Evolutionary conservation across 192 early-diverging fungal genomes (phyloP), one percentile per base, ranked within the genome.

Genomic region (Umbelopsis ramanniana): DNA sequence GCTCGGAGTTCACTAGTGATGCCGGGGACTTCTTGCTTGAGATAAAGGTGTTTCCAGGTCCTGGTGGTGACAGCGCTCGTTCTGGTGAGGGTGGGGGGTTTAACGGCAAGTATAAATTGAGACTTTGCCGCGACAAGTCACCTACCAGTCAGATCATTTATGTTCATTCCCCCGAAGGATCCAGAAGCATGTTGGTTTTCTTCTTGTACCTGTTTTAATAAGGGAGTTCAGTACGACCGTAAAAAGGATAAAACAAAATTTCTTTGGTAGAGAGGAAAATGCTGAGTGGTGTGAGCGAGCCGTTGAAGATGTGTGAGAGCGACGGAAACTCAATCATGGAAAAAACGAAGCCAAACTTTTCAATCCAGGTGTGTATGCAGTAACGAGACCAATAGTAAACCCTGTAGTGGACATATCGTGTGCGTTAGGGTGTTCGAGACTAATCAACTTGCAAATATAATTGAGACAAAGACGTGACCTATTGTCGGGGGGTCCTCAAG

Each of bases 261-360:
- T 37, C 2, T 15, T 29, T 63, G 57, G 57, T 37, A 63, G 19
- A 37, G 3, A 29, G 10, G 9, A 63, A 63, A 37, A 17, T 35
- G 57, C 53, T 54, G 57, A 63, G 57, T 63, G 57, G 12, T 63
- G 57, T 63, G 33, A 63, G 57, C 12, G 26, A 33, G 7, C 0
- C 23, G 57, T 63, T 26, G 57, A 63, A 14, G 57, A 63, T 7
- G 15, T 17, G 19, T 17, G 11, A 37, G 7, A 21, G 29, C 26
- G 29, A 12, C 29, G 57, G 5, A 5, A 63, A 63, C 33, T 29
- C 33, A 63, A 63, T 37, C 57, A 63, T n/a, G 57, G 26, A 63
- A 43, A 63, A 37, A 63, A 37, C 57, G 57, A 63, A 50, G 57
- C 57, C 57, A 29, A 63, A 63, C 57, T 63, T 63, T 63, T 63